phyloP scores from a whole-genome alignment of 139 green algal genomes.

The Picochlorum sp. region DNA sequence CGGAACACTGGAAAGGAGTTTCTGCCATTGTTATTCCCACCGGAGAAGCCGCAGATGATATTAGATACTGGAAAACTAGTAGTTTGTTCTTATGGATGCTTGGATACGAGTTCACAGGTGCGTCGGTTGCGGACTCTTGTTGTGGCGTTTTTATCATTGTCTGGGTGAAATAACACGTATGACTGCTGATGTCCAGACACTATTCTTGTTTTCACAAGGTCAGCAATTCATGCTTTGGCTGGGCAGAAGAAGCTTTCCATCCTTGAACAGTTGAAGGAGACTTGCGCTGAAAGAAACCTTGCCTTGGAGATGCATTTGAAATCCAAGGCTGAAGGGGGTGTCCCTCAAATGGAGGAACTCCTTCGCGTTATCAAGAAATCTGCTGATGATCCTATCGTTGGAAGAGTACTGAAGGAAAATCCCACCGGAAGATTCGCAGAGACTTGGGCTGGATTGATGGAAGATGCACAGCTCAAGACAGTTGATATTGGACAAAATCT shows the following conservation, averaged over 20 bases:
- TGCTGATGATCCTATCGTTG: slow-evolving; percentile 34
- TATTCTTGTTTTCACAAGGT: slow-evolving; percentile 71
- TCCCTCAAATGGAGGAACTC: slow-evolving; percentile 43
- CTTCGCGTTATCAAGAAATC: slow-evolving; percentile 34
- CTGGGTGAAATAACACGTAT: background rate
- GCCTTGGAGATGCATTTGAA: slow-evolving; percentile 56
- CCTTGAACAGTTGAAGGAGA: slow-evolving; percentile 45
- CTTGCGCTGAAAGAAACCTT: slow-evolving; percentile 27
- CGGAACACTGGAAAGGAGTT: background rate
- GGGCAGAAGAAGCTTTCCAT: slow-evolving; percentile 82
- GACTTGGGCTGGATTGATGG: slow-evolving; percentile 34
- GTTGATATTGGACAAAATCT: slow-evolving; percentile 46
- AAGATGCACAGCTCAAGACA: slow-evolving; percentile 23
- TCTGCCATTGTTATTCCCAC: slow-evolving; percentile 38
- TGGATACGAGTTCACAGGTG: slow-evolving; percentile 86
- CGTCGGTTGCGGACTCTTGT: background rate
- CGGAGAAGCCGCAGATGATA: slow-evolving; percentile 34
- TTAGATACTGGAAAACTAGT: slow-evolving; percentile 86
- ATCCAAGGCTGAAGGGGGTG: slow-evolving; percentile 71
- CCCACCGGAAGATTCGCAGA: slow-evolving; percentile 53
- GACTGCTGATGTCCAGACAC: slow-evolving; percentile 59
- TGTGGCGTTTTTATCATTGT: too few species aligned
- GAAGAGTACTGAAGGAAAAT: slow-evolving; percentile 47
- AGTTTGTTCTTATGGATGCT: slow-evolving; percentile 91
- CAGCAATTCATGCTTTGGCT: slow-evolving; percentile 64